Percentiles rank a stretch among this genome's conserved stretches.
Evolutionary conservation across 768 basidiomycete genomes (phyloP).

Genomic region (Tylopilus vinaceipallidus): DNA sequence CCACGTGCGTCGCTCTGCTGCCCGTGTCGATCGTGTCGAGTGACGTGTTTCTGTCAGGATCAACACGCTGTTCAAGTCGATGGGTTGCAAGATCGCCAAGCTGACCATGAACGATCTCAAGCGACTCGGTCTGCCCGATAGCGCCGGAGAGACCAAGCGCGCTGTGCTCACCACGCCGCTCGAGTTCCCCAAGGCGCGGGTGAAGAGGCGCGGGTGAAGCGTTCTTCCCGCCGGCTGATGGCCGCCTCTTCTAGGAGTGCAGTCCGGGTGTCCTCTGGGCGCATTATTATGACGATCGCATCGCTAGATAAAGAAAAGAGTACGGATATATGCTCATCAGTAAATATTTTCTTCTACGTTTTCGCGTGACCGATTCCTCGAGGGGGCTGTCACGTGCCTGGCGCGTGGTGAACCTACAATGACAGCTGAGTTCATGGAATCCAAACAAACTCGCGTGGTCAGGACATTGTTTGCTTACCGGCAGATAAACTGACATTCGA

Average conservation of each 20-base stretch:
- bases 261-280: background rate
- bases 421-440: too few relatives aligned
- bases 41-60: constrained; percentile 40
- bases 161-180: constrained; percentile 77
- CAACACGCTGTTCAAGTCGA: constrained; percentile 68
- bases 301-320: too few relatives aligned
- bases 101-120: constrained; percentile 63
- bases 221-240: background rate
- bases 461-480: too few relatives aligned
- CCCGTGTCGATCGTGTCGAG: background rate
- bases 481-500: too few relatives aligned
- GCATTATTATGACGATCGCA: too few relatives aligned
- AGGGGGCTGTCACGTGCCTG: too few relatives aligned
- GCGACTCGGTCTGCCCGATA: constrained; percentile 63
- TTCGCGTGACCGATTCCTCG: too few relatives aligned
- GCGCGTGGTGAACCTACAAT: too few relatives aligned
- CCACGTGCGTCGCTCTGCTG: constrained; percentile 52
- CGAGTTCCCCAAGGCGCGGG: constrained; percentile 69
- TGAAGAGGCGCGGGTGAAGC: constrained; percentile 30
- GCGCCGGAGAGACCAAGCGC: constrained; percentile 60
- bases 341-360: too few relatives aligned
- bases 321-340: too few relatives aligned
- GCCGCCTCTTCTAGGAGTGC: background rate
- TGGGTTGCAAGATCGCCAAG: constrained; percentile 73
- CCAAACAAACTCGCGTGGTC: too few relatives aligned